phyloP scores from a whole-genome alignment of 2,329 filamentous ascomycete species.

The Intubia oerlemansii region DNA sequence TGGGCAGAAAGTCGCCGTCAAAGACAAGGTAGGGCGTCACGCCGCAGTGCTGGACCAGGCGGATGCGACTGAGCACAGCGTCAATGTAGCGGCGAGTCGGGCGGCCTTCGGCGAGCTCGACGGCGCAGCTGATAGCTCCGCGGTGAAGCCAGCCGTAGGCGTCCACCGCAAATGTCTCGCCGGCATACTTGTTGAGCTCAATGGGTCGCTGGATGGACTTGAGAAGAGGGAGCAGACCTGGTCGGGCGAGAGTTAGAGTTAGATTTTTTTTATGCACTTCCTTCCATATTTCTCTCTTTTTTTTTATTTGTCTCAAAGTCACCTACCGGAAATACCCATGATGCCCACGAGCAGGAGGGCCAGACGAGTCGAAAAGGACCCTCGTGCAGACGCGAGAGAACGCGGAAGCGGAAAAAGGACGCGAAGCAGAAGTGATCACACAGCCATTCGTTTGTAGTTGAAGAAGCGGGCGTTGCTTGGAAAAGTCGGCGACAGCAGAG shows the following conservation, averaged over 20 bases:
- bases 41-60: constrained; percentile 85
- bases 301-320: too few species aligned
- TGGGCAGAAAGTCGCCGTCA: constrained; percentile 85
- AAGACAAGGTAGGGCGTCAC: constrained; percentile 92
- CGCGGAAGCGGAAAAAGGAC: too few species aligned
- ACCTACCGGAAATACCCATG: constrained; percentile 9
- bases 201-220: constrained; percentile 90
- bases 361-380: not conserved
- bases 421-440: too few species aligned
- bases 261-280: too few species aligned
- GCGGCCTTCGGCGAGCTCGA: constrained; percentile 74
- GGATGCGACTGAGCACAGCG: constrained; percentile 73
- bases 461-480: too few species aligned
- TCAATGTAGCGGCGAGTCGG: constrained; percentile 81
- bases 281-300: too few species aligned
- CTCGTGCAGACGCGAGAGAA: too few species aligned
- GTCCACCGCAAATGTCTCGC: constrained; percentile 83
- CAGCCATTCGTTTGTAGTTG: too few species aligned
- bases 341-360: not conserved
- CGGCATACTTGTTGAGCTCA: constrained; percentile 67
- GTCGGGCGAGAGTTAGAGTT: not conserved
- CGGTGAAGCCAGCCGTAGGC: constrained; percentile 97
- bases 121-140: constrained; percentile 72
- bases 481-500: too few species aligned
- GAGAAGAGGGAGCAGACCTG: constrained; percentile 71